Percentiles rank a stretch among this genome's conserved stretches.
Conservation (phyloP, 163 green algal genomes). For the Scenedesmus sp. region DNA sequence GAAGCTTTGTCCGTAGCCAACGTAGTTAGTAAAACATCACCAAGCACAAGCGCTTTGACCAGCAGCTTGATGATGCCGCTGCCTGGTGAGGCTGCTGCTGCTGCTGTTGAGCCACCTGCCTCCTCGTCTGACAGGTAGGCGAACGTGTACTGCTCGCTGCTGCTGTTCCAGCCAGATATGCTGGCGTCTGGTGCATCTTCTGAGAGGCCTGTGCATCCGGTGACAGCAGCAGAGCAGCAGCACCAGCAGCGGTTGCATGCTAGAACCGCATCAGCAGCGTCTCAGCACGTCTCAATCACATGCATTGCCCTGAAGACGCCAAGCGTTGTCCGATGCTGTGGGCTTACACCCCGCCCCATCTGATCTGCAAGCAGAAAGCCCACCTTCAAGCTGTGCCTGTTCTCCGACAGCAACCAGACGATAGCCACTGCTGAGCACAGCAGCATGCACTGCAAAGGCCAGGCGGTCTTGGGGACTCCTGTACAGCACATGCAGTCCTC, state of each 20-base stretch:
- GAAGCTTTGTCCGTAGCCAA: constrained; percentile 21
- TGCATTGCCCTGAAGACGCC: neutral
- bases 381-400: constrained; percentile 50
- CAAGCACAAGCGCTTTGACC: constrained; percentile 29
- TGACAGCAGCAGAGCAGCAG: neutral
- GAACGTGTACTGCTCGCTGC: constrained; percentile 46
- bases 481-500: neutral
- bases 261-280: neutral
- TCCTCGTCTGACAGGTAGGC: constrained; percentile 35
- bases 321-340: neutral
- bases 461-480: constrained; percentile 62
- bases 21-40: constrained; percentile 46
- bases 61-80: constrained; percentile 18
- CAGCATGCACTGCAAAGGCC: constrained; percentile 75
- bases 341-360: neutral
- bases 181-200: constrained; percentile 15
- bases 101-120: neutral
- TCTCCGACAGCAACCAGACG: constrained; percentile 66
- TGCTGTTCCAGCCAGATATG: constrained; percentile 46
- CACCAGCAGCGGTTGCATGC: neutral
- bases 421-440: constrained; percentile 69
- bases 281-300: neutral
- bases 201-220: neutral
- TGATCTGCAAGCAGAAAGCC: neutral
- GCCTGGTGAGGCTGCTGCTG: constrained; percentile 22